Evolutionary conservation across 225 moss, liverwort and hornwort species (phyloP), one percentile per base, ranked within the genome.

Genomic region (Polytrichum formosum): DNA sequence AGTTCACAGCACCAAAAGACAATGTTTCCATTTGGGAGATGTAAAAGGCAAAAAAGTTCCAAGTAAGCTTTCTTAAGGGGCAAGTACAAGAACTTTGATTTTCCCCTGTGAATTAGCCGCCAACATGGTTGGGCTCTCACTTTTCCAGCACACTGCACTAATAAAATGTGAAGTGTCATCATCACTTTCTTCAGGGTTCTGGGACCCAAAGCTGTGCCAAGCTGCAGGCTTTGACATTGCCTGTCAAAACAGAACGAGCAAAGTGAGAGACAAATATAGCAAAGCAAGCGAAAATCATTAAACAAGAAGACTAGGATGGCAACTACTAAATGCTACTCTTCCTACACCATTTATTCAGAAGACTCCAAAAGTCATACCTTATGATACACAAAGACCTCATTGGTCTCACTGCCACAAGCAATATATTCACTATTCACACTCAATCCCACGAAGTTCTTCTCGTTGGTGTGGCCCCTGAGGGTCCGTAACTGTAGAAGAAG

Each of bases 131-230:
- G 97, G 92, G 70, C 92, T 92, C 70, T 94, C 97, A 74, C 92
- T 92, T 83, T 94, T 98, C 97, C 97, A 98, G 73, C 97, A 98
- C 29, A 98, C 92, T 26, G 97, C 92, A 78, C 97, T 94, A 66
- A 98, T 92, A 74, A 98, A 98, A 66, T 84, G 73, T 58, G 66
- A 55, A 61, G 53, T 54, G 55, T 73, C 81, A 58, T 77, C 72
- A 56, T 79, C 79, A 26, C 64, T 27, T 21, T 73, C 79, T 56
- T 79, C 81, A 27, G 70, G 56, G 68, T 62, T 77, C 37, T 59
- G 67, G 10, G 73, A 68, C 55, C 70, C 65, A 54, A 84, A 87
- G 65, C 65, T 73, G 71, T 87, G 81, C 71, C 63, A 75, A 69
- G 81, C 77, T 28, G 75, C 67, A 71, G 87, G 81, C 9, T 72